phyloP scores from a whole-genome alignment of 331 rosid genomes.

The Quercus tomentella region DNA sequence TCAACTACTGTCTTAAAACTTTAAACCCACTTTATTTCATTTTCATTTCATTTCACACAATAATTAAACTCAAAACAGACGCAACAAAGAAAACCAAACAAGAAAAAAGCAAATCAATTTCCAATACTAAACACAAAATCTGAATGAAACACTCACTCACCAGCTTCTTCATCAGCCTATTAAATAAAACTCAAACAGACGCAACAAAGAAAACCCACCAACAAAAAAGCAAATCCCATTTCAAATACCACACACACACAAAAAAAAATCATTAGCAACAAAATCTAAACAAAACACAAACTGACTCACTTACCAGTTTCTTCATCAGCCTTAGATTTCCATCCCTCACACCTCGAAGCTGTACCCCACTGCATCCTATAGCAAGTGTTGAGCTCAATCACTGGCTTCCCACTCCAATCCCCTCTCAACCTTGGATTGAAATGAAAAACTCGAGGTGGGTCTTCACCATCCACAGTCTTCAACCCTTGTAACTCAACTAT shows the following conservation, averaged over 20 bases:
- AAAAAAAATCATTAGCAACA: background rate
- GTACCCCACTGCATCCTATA: conserved; percentile 96
- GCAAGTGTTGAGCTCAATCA: conserved; percentile 87
- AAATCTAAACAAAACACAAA: background rate
- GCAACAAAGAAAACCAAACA: background rate
- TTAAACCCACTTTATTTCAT: background rate
- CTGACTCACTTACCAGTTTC: conserved; percentile 71
- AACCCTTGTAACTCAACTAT: conserved; percentile 80
- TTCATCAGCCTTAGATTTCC: conserved; percentile 79
- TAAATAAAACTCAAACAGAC: background rate
- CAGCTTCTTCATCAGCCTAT: conserved; percentile 77
- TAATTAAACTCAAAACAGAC: background rate
- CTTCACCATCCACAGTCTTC: conserved; percentile 79
- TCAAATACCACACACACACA: background rate
- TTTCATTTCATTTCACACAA: too few relatives aligned
- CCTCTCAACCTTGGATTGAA: conserved; percentile 83
- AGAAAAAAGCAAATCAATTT: background rate
- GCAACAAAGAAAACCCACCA: background rate
- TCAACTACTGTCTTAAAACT: background rate
- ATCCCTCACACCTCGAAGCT: conserved; percentile 76
- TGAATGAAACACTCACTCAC: conserved; percentile 22
- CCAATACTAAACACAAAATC: background rate
- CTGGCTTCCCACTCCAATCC: conserved; percentile 87
- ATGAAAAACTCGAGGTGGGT: conserved; percentile 82
- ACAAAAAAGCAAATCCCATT: background rate